These are phyloP conservation scores for Carallia brachiata DNA, from an alignment of 345 rosid genomes.

Conservation along the genomic window DNA sequence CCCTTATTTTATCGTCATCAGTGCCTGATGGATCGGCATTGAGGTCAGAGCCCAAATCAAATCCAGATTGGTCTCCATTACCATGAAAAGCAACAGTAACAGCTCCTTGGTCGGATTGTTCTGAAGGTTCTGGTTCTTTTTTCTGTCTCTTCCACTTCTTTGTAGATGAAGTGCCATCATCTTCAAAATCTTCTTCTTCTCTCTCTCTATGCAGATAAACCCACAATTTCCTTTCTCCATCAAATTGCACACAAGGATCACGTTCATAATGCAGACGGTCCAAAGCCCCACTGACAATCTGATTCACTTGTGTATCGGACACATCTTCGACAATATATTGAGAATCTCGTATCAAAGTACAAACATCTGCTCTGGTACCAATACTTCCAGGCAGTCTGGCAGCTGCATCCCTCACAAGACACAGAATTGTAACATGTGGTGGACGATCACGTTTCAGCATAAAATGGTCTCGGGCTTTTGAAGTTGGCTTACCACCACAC, in stretches of 20 bases:
- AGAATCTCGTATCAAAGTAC: constrained; percentile 92
- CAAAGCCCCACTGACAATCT: constrained; percentile 96
- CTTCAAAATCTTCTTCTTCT: constrained; percentile 99
- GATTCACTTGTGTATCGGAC: constrained; percentile 87
- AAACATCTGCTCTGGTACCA: constrained; percentile 99
- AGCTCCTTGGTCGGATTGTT: constrained; percentile 72
- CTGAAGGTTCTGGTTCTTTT: constrained; percentile 82
- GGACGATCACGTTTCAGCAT: constrained; percentile 99
- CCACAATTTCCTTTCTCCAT: constrained; percentile 94
- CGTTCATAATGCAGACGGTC: constrained; percentile 99
- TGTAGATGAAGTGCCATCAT: constrained; percentile 98
- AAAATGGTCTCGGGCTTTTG: constrained; percentile 98
- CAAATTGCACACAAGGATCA: constrained; percentile 97
- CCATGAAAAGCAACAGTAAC: constrained; percentile 64
- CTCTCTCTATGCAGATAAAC: constrained; percentile 91
- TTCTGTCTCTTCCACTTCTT: constrained; percentile 99
- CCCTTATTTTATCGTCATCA: constrained; percentile 47
- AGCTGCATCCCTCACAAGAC: constrained; percentile 99
- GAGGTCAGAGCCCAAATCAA: constrained; percentile 65
- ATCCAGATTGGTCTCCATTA: constrained; percentile 56
- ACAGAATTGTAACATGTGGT: constrained; percentile 95
- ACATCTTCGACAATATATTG: constrained; percentile 93
- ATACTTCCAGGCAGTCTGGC: constrained; percentile 96
- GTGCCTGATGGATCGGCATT: constrained; percentile 51
- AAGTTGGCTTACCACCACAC: constrained; percentile 99